Evolutionary conservation across 23 red algal species (phyloP).

Genomic region (Cyanidiococcus yangmingshanensis): DNA sequence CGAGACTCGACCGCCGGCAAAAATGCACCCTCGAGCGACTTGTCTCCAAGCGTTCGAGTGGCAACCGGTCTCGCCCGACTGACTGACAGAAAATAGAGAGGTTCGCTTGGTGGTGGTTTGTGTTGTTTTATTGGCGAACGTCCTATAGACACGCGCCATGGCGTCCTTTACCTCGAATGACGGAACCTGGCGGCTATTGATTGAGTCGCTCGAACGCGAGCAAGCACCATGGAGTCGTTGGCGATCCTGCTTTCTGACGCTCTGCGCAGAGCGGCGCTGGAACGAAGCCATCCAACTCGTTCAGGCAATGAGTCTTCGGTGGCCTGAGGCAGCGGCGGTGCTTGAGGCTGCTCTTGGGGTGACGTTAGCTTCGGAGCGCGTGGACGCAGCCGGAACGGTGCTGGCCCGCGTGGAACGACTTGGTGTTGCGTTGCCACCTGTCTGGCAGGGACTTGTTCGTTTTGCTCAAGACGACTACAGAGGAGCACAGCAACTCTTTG

Average conservation of each 20-base stretch:
- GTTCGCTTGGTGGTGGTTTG: too few relatives aligned
- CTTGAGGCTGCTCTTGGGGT: not conserved
- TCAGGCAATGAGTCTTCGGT: not conserved
- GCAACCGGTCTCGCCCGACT: too few relatives aligned
- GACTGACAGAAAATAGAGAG: too few relatives aligned
- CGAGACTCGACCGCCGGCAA: too few relatives aligned
- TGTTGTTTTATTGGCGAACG: too few relatives aligned
- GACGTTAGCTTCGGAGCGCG: not conserved
- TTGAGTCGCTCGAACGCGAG: not conserved
- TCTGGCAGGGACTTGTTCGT: not conserved
- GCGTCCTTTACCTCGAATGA: too few relatives aligned
- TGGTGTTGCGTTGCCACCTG: not conserved
- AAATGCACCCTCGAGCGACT: too few relatives aligned
- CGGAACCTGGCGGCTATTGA: too few relatives aligned
- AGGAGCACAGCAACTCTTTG: conserved; percentile 1
- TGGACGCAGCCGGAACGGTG: not conserved
- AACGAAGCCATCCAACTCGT: not conserved
- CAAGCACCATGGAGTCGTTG: not conserved
- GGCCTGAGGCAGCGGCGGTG: not conserved
- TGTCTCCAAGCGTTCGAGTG: too few relatives aligned
- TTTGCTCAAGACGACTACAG: not conserved
- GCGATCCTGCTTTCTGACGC: not conserved
- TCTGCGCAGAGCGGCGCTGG: not conserved
- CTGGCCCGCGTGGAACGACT: not conserved
- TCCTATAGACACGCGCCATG: too few relatives aligned